A percentile compares a stretch with the other conserved stretches of the same genome.
These are phyloP conservation scores for Cornus kousa DNA, from an alignment of 148 eudicot genomes.

Conservation along the genomic window DNA sequence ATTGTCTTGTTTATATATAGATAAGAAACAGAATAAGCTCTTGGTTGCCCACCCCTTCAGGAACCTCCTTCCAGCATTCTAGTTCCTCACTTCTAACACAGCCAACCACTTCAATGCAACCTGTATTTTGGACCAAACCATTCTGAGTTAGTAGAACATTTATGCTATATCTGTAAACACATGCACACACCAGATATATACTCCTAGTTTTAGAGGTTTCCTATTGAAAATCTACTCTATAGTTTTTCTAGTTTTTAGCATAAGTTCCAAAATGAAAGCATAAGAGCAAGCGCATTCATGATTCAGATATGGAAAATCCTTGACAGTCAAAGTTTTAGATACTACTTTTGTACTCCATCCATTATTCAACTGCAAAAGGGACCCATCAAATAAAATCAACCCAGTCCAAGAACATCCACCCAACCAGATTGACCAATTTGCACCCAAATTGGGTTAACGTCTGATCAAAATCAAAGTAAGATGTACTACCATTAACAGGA, in stretches of 20 bases:
- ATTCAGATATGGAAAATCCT: too few relatives aligned
- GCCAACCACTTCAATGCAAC: conserved; percentile 86
- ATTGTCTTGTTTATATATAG: background rate
- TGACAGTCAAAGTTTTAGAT: too few relatives aligned
- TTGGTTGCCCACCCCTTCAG: conserved; percentile 56
- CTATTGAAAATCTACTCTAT: background rate
- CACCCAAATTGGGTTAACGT: too few relatives aligned
- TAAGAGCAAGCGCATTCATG: too few relatives aligned
- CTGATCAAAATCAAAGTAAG: too few relatives aligned
- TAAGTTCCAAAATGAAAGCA: too few relatives aligned
- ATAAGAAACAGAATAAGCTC: background rate
- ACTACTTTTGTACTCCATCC: too few relatives aligned
- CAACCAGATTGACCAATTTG: too few relatives aligned
- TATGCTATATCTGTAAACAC: background rate
- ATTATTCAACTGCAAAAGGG: too few relatives aligned
- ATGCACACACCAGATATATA: background rate
- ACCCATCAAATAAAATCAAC: too few relatives aligned
- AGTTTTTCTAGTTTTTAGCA: background rate
- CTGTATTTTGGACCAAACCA: conserved; percentile 31
- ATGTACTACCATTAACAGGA: too few relatives aligned
- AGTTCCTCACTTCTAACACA: conserved; percentile 74
- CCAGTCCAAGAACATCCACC: too few relatives aligned
- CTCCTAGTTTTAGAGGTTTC: background rate
- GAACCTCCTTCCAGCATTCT: conserved; percentile 65
- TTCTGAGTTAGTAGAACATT: background rate